Evolutionary conservation across 345 rosid species (phyloP).

Genomic region (Bruguiera gymnorhiza): DNA sequence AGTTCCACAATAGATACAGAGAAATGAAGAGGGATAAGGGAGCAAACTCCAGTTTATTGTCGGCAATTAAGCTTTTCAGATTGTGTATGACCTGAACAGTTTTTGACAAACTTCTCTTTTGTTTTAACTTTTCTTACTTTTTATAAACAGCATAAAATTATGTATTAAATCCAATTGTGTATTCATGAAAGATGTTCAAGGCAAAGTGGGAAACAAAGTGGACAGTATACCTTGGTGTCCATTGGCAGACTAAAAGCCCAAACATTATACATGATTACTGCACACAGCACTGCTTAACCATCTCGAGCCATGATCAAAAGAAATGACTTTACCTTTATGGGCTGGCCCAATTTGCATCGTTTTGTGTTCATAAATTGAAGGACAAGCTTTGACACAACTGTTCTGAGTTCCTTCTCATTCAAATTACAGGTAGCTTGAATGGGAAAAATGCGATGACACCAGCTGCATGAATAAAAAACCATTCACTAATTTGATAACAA

Average conservation of each 20-base stretch:
- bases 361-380: constrained; percentile 52
- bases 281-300: not conserved
- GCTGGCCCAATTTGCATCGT: constrained; percentile 37
- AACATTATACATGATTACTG: not conserved
- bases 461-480: constrained; percentile 46
- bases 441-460: constrained; percentile 96
- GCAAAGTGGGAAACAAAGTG: not conserved
- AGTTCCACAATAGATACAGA: not conserved
- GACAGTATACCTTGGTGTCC: not conserved
- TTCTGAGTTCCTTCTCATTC: constrained; percentile 65
- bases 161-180: too few species aligned
- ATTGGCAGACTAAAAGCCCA: not conserved
- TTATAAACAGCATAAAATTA: too few species aligned
- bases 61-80: too few species aligned
- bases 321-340: constrained; percentile 54
- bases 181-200: too few species aligned
- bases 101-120: too few species aligned
- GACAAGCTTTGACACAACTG: constrained; percentile 72
- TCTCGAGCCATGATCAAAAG: not conserved
- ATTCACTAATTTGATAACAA: constrained; percentile 4
- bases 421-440: constrained; percentile 82
- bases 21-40: not conserved
- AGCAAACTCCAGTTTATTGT: not conserved
- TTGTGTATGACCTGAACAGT: too few species aligned
- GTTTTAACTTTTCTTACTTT: too few species aligned